Evolutionary conservation across 164 flowering plant genomes (phyloP), one percentile per base, ranked within the genome.

Genomic region (Nelumbo lutea): DNA sequence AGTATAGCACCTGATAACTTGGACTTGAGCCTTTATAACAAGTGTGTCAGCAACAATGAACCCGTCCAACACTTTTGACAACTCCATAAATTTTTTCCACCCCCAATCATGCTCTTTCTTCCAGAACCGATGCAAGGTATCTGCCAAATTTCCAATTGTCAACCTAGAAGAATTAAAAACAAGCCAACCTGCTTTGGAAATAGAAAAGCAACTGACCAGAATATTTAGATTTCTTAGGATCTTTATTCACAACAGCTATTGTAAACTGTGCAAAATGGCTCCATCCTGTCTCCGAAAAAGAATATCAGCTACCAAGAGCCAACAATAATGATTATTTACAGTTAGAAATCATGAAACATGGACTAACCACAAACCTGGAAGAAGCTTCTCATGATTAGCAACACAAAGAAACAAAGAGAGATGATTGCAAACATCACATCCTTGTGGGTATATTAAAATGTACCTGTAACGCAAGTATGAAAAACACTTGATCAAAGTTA

Each of bases 61-160:
- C 39, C 98, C 98, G 79, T 93, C 98, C 61, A 71, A 63, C 55
- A 93, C 87, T 83, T 93, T 91, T 14, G 97, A 82, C 44, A 91
- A 82, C 86, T 93, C 98, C 96, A 93, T 93, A 76, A 93, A 93
- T 72, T 91, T 93, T 82, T 90, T 93, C 98, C 98, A 93, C 6
- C 98, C 98, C 98, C 98, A 93, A 66, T 93, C 98, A 80, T 93
- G 98, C 81, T 93, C 98, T 80, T 93, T 93, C 88, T 93, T 93
- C 85, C 96, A 85, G 65, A 90, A 90, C 15, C 96, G 86, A 74
- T 90, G 96, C 79, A 90, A 77, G 13, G 96, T 90, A 84, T 90
- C 96, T 90, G 84, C 77, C 81, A 63, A 66, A 68, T 27, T 62
- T 61, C 60, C 69, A 74, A 27, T 59, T 46, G 5, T 57, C 59